phyloP scores from a whole-genome alignment of 2,329 filamentous ascomycete species.

The Xenosphaeropsis pyriputrescens region DNA sequence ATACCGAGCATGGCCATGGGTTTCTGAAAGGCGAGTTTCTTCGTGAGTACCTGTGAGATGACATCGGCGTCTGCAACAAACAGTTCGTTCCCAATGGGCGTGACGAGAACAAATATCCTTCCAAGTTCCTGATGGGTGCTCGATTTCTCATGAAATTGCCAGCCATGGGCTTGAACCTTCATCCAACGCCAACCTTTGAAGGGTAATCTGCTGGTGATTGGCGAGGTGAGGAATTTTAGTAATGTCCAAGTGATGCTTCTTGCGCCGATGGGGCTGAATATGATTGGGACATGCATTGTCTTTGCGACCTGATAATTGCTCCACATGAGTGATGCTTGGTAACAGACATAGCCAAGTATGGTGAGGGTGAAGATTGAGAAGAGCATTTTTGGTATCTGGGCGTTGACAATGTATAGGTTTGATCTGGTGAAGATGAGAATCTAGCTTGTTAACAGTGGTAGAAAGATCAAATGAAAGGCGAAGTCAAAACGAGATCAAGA shows the following conservation, averaged over 20 bases:
- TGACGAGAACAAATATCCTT: slow-evolving; percentile 3
- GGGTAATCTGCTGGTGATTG: not conserved
- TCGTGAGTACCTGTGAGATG: not conserved
- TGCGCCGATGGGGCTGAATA: not conserved
- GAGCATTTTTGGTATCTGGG: not conserved
- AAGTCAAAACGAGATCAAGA: too few relatives aligned
- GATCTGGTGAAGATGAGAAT: too few relatives aligned
- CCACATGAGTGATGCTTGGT: not conserved
- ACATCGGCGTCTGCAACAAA: slow-evolving; percentile 3
- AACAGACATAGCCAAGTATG: not conserved
- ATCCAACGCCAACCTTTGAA: slow-evolving; percentile 1
- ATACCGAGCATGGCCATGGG: slow-evolving; percentile 13
- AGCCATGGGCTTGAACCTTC: not conserved
- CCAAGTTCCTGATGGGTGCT: slow-evolving; percentile 1
- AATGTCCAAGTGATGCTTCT: not conserved
- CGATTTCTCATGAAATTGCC: slow-evolving; percentile 2
- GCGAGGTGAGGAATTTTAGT: not conserved
- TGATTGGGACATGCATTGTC: not conserved
- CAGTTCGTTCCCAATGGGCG: slow-evolving; percentile 1
- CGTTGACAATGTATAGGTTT: not conserved
- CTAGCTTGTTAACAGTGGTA: too few relatives aligned
- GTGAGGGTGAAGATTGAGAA: not conserved
- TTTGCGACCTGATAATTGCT: not conserved
- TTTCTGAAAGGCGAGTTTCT: slow-evolving; percentile 1
- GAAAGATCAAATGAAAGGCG: too few relatives aligned